These are phyloP conservation scores for Elaeis guineensis DNA, from an alignment of 176 grass and related monocot species.

Conservation along the genomic window DNA sequence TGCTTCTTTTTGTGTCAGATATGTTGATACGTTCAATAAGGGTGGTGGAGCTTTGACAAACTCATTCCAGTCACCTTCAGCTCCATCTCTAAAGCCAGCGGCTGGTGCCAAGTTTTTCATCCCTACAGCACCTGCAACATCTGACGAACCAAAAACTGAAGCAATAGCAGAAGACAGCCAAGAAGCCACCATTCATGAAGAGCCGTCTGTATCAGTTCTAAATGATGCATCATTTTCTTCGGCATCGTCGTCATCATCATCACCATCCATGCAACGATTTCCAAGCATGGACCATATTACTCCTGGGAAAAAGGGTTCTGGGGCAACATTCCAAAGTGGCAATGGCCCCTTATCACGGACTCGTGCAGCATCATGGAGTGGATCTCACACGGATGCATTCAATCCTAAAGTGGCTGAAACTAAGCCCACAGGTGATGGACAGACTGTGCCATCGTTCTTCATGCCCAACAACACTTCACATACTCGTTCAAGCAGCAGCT, in stretches of 20 bases:
- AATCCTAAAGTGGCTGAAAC: constrained; percentile 11
- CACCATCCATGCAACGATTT: constrained; percentile 57
- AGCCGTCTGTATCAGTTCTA: constrained; percentile 32
- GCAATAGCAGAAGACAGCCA: constrained; percentile 29
- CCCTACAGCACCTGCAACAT: constrained; percentile 26
- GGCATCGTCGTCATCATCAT: constrained; percentile 16
- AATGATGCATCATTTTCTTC: constrained; percentile 47
- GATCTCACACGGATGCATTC: constrained; percentile 47
- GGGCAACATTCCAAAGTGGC: constrained; percentile 17
- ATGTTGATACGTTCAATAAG: constrained; percentile 98
- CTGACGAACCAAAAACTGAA: constrained; percentile 30
- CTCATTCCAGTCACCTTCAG: constrained; percentile 47
- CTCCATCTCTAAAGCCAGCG: constrained; percentile 40
- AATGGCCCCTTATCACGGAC: constrained; percentile 34
- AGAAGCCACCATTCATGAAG: constrained; percentile 34
- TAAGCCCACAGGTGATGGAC: constrained; percentile 15
- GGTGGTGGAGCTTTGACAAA: constrained; percentile 31
- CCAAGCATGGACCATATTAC: constrained; percentile 62
- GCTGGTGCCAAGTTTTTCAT: constrained; percentile 78
- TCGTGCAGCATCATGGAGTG: constrained; percentile 80
- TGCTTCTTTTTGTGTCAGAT: constrained; percentile 31
- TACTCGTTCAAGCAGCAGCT: constrained; percentile 37
- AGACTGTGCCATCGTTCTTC: constrained; percentile 21
- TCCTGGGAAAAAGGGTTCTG: constrained; percentile 22
- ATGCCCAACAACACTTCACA: constrained; percentile 28